A percentile compares a stretch with the other conserved stretches of the same genome.
Evolutionary conservation across 78 protist species (phyloP).

Genomic region (Dictyostelium intermedium): DNA sequence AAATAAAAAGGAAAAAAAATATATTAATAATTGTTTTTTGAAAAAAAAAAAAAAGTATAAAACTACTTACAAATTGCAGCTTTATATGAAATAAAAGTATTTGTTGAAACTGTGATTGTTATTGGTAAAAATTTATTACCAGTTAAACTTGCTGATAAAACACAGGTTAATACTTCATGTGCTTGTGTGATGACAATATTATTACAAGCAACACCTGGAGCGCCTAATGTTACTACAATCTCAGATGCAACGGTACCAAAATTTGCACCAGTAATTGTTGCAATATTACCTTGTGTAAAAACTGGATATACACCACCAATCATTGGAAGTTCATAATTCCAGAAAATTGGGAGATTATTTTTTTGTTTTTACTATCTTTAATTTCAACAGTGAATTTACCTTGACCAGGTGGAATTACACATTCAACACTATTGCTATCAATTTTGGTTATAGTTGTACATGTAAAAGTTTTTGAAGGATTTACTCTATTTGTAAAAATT

Average conservation of each 20-base stretch:
- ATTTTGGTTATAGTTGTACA: neutral
- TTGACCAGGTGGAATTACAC: constrained; percentile 6
- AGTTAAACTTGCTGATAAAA: neutral
- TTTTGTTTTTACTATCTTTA: neutral
- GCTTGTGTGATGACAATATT: neutral
- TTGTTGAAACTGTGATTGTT: neutral
- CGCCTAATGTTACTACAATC: neutral
- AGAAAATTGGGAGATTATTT: neutral
- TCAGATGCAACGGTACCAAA: neutral
- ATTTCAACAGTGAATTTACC: neutral
- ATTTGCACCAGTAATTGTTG: constrained; percentile 7
- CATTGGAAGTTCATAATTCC: constrained; percentile 15
- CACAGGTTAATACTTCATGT: constrained; percentile 4
- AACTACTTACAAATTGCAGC: constrained; percentile 1
- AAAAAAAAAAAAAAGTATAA: neutral
- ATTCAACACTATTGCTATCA: neutral
- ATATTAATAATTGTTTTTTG: neutral
- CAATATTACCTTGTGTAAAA: neutral
- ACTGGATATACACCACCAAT: neutral
- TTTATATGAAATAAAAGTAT: neutral
- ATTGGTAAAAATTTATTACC: constrained; percentile 9
- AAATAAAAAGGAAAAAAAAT: neutral
- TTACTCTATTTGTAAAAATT: neutral
- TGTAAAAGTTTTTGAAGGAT: neutral
- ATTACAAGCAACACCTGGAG: neutral